Evolutionary conservation across 768 basidiomycete genomes (phyloP), one percentile per base, ranked within the genome.

Genomic region (Agaricus subrufescens): DNA sequence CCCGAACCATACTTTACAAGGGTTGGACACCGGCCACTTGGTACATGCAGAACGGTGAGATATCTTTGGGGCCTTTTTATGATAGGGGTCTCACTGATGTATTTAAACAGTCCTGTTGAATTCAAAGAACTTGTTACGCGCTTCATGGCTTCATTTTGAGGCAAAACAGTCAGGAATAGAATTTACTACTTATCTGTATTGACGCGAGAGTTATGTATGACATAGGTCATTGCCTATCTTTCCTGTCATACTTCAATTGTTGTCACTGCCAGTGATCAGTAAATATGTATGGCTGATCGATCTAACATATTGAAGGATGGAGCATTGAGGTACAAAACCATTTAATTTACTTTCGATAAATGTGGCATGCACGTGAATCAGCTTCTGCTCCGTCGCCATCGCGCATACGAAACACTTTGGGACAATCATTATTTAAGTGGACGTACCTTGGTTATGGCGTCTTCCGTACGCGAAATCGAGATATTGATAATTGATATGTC

Each of bases 1-100:
- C 73, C 93, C 93, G 0, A 73, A 78, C 39, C 81, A 83, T 76
- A 66, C 62, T 14, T 64, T 95, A 7, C 80, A 84, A 63, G 77
- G 70, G 29, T 70, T 97, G 30, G 85, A 92, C 56, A 73, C 93
- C 0, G 84, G 86, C 0, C 94, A 98, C 68, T 98, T 94, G 94
- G 89, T 55, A 10, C 54, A 55, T 31, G 54, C 39, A 8, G 54
- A 55, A 26, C 54, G 47, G 89, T 91, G 63, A 59, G 84, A 50
- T 45, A 34, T 8, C 30, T 0, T 43, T 52, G 1, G 12, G 27
- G 10, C 37, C 11, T 11, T 38, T 12, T 3, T 6, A 34, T 3
- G 3, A 40, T 39, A 15, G 31, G 19, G 43, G 26, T 43, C 11
- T 40, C 15, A 10, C 25, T 39, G 45, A 19, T 26, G 19, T 10